Evolutionary conservation across 169 alveolate species (phyloP), one percentile per base, ranked within the genome.

Genomic region (Plasmodium vivax): DNA sequence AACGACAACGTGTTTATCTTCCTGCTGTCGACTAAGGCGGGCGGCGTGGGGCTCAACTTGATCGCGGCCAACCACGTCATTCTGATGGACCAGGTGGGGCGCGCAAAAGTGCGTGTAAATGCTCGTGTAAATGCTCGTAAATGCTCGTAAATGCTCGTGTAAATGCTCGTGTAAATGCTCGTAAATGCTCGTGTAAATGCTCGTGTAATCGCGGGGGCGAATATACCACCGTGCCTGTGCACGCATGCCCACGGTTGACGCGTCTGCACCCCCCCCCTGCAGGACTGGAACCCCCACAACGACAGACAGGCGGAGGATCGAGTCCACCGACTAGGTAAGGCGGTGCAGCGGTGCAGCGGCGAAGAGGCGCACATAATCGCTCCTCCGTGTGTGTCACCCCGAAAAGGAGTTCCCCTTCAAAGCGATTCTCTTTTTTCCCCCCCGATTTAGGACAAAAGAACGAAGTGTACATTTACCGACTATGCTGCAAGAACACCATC

Each of bases 41-140:
- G 99, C 0, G 99, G 99, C 1, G 98, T 97, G n/a, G 99, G 99
- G 10, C 97, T 99, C 27, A 99, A 99, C 96, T 97, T 99, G 27
- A 97, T 99, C 83, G 98, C 99, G 2, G 99, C 99, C n/a, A 99
- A 99, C 84, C 98, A 99, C 8, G 99, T 99, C 14, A 98, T 99
- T 7, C 98, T 99, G 83, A 98, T 98, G 98, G 99, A 98, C 71
- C 99, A 97, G 95, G 97, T 95, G 45, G 27, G 77, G 0, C 8
- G 36, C 6, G 75, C 45, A 38, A 36, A 36, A 3, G 4, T 36
- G 41, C 41, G 41, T 36, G 41, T 2, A 3, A 36, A 36, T 2
- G 0, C 4, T 0, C 41, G 12, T 16, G 16, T 6, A 0, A 41
- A 41, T 41, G 51, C 51, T 7, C 9, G 9, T 6, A 56, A 1